Evolutionary conservation across 2,329 filamentous ascomycete species (phyloP).

Genomic region (Fusarium oligoseptatum): DNA sequence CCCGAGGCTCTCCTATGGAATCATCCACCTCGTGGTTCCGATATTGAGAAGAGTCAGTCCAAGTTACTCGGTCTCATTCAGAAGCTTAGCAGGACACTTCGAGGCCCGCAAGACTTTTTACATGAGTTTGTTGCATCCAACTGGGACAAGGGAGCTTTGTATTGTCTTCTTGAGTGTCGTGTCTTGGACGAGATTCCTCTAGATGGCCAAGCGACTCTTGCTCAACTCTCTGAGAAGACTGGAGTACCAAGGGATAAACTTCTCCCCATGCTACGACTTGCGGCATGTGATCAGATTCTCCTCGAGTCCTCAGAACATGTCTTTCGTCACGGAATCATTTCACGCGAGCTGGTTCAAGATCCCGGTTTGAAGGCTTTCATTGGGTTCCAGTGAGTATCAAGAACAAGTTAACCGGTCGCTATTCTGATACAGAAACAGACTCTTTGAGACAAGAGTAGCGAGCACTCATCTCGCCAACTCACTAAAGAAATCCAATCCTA

Average conservation of each 20-base stretch:
- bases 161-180: conserved; percentile 30
- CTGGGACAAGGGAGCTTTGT: conserved; percentile 38
- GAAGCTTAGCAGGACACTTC: conserved; percentile 13
- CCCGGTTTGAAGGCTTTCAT: conserved; percentile 30
- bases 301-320: conserved; percentile 10
- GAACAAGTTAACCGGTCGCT: rapidly evolving
- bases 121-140: conserved; percentile 58
- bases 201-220: conserved; percentile 9
- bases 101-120: conserved; percentile 42
- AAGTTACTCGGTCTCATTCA: conserved; percentile 22
- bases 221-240: conserved; percentile 20
- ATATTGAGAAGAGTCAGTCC: conserved; percentile 12
- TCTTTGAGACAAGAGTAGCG: conserved; percentile 36
- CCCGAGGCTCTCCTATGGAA: conserved; percentile 5
- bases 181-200: conserved; percentile 26
- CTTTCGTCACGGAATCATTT: conserved; percentile 27
- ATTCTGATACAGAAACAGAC: conserved; percentile 2
- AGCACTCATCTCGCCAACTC: conserved; percentile 38
- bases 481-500: conserved; percentile 25
- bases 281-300: conserved; percentile 29
- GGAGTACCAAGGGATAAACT: conserved; percentile 27
- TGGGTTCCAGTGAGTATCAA: conserved; percentile 33
- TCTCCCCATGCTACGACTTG: conserved; percentile 26
- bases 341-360: conserved; percentile 17
- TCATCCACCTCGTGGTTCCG: background rate